Evolutionary conservation across 2,329 filamentous ascomycete genomes (phyloP), one percentile per base, ranked within the genome.

Genomic region (Trichoderma asperellum): DNA sequence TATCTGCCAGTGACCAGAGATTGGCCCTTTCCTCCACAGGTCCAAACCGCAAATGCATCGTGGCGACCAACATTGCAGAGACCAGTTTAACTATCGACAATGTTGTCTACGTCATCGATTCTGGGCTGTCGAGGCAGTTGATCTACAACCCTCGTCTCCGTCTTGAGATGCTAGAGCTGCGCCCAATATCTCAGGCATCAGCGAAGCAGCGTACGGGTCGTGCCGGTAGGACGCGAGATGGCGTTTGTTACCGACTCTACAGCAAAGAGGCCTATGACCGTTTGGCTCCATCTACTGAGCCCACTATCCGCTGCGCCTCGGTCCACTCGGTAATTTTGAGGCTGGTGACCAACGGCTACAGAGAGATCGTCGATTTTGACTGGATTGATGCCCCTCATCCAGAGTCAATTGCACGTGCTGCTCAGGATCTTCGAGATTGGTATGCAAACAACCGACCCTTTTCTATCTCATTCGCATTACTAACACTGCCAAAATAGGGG

Each of bases 221-320:
- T 16, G 71, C 70, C 16, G 70, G 71, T 21, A 56, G 70, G 21
- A 72, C 65, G 6, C 47, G 43, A 34, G 27, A 52, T 18, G 71
- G 71, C n/a, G 34, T 68, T 5, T 72, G 70, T 43, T 72, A 59
- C 56, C 61, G 71, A 24, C 62, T 72, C 18, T 72, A 72, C 61
- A 70, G 55, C 21, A 63, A 68, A 62, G 49, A 63, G 35, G 58
- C 18, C 53, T 66, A 59, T 35, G 56, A 71, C 49, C 14, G 58
- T 16, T 62, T 66, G 70, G 47, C 59, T 34, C 52, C 58, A 7
- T 70, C 55, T 10, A 70, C 47, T 21, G 18, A 63, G 40, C 68
- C 68, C 12, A 60, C 49, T 21, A 72, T 72, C 52, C 67, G 29
- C 37, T 60, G 21, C 37, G 10, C 24, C 16, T 63, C 69, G 8